Evolutionary conservation across 148 eudicot species (phyloP), one percentile per base, ranked within the genome.

Genomic region (Rhododendron simsii): DNA sequence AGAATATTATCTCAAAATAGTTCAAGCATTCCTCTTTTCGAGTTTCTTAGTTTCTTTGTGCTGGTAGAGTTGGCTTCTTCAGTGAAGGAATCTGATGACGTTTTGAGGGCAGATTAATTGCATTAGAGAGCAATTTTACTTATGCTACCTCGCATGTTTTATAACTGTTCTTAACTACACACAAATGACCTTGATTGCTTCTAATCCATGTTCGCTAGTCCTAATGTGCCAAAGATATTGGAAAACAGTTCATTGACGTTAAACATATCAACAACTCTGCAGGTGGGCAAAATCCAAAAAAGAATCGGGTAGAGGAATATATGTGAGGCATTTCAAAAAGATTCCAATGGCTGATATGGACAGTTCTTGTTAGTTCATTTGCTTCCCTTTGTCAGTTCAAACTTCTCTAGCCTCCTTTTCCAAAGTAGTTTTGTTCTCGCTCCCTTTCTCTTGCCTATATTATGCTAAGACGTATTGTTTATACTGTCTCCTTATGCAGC

Each of bases 311-410:
- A 89, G 96, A 63, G 99, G 99, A 45, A 93, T 96, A 69, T 92
- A 87, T 88, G 96, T 96, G 90, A 96, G 93, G 87, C 99, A 96
- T 92, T 96, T 96, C 89, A 97, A 91, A 90, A 91, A 93, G 90
- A 97, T 97, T 61, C 98, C 98, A 35, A 95, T 97, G 99, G 99
- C 98, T 83, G 99, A 97, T 86, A 87, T 97, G 98, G 98, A 97
- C 90, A 59, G 98, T 97, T 87, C 92, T 97, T 85, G 98, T 97
- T 89, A 88, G 96, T 88, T 15, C 44, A 67, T 28, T 37, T 47
- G 83, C 82, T 11, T 44, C 83, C 80, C 48, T 45, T 33, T 65
- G 30, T 23, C 5, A 26, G 35, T n/a, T 65, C 26, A 26, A 65
- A 65, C 14, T 65, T 65, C 30, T 65, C 15, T 65, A n/a, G 73